A percentile compares a stretch with the other conserved stretches of the same genome.
Evolutionary conservation across 2,329 filamentous ascomycete genomes (phyloP).

Genomic region (Hyphodiscus sp.): DNA sequence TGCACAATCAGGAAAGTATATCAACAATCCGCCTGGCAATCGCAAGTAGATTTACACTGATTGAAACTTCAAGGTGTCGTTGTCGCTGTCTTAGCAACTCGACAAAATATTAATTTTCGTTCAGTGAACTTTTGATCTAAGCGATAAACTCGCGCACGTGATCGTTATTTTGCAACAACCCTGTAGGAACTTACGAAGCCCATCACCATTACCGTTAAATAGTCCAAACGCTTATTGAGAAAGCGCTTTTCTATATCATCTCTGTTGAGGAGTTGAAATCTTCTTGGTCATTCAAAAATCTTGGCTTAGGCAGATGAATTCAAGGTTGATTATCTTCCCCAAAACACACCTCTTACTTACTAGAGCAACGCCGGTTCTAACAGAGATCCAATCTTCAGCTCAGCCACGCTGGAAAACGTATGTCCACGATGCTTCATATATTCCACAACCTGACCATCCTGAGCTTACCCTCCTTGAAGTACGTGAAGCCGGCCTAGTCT

Average conservation of each 20-base stretch:
- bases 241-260: no score
- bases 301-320: no score
- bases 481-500: background rate
- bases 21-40: background rate
- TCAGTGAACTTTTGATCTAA: background rate
- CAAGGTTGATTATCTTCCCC: no score
- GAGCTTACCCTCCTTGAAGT: background rate
- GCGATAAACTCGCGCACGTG: background rate
- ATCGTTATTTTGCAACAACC: background rate
- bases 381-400: background rate
- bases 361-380: background rate
- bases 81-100: background rate
- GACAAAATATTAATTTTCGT: no score
- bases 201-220: no score
- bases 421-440: background rate
- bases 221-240: no score
- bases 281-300: no score
- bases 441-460: background rate
- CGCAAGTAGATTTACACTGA: background rate
- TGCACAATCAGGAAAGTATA: background rate
- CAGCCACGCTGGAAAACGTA: background rate
- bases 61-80: background rate
- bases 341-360: no score
- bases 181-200: no score
- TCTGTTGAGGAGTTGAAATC: no score